These are phyloP conservation scores for Globisporangium carolinianum DNA, from an alignment of 352 stramenopile genomes.

Conservation along the genomic window DNA sequence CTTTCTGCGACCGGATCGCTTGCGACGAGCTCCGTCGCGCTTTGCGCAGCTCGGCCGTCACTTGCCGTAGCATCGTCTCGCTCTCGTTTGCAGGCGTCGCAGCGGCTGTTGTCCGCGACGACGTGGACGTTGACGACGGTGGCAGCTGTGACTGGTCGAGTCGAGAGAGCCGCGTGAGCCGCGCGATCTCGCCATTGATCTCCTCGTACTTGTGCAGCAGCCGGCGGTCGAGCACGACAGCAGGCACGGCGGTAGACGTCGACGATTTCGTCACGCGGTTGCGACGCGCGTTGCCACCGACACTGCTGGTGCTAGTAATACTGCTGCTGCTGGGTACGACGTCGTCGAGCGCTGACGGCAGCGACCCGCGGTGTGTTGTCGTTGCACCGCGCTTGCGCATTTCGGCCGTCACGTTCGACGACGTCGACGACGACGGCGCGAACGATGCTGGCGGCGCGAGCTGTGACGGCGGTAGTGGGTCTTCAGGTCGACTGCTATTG, in stretches of 20 bases:
- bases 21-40: constrained; percentile 56
- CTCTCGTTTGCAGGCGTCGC: constrained; percentile 3
- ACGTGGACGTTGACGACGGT: neutral
- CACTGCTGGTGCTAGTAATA: neutral
- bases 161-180: constrained; percentile 54
- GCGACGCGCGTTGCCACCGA: neutral
- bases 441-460: constrained; percentile 16
- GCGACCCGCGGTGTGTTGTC: constrained; percentile 8
- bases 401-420: constrained; percentile 9
- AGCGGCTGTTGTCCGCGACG: neutral
- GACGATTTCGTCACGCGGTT: neutral
- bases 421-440: constrained; percentile 8
- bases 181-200: constrained; percentile 72
- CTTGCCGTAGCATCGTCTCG: constrained; percentile 19
- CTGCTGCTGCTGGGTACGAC: neutral
- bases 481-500: neutral
- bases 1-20: constrained; percentile 77
- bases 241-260: neutral
- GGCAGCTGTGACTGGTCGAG: constrained; percentile 17
- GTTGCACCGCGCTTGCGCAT: constrained; percentile 11
- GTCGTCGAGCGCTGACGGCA: constrained; percentile 9
- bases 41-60: constrained; percentile 49
- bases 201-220: constrained; percentile 71
- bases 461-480: constrained; percentile 46
- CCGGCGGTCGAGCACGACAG: constrained; percentile 49